These are phyloP conservation scores for Rhodotorula sp. DNA, from an alignment of 1,284 basidiomycete species.

Conservation along the genomic window DNA sequence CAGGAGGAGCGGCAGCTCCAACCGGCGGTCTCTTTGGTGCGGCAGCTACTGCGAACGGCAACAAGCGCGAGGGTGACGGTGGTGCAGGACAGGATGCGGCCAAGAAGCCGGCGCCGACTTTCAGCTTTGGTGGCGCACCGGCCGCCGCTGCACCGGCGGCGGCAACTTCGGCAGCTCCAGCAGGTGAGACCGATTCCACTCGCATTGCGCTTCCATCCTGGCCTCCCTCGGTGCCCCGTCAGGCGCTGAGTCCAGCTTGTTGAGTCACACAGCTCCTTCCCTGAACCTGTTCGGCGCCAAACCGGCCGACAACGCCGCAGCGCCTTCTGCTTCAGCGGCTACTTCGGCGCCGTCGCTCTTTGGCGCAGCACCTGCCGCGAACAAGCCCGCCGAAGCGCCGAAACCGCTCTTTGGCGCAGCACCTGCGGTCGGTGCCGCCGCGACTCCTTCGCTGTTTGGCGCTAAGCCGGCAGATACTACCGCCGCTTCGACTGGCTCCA, in stretches of 20 bases:
- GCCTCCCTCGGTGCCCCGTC: too few relatives aligned
- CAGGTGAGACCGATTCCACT: not conserved
- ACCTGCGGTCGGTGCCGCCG: conserved; percentile 3
- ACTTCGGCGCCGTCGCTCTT: conserved; percentile 35
- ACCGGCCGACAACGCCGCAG: conserved; percentile 2
- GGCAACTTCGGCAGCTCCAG: conserved; percentile 36
- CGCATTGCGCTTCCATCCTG: not conserved
- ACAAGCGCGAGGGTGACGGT: conserved; percentile 26
- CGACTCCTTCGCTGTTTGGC: conserved; percentile 1
- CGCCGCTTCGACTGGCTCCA: not conserved
- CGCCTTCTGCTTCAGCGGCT: conserved; percentile 16
- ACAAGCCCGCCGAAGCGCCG: conserved; percentile 26
- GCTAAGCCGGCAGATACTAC: not conserved
- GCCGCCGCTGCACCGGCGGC: conserved; percentile 6
- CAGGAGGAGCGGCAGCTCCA: conserved; percentile 3
- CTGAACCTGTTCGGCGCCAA: conserved; percentile 3
- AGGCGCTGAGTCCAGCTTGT: not conserved
- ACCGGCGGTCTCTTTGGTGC: conserved; percentile 25
- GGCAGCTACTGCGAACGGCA: not conserved
- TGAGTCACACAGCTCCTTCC: not conserved
- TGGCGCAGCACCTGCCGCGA: conserved; percentile 42
- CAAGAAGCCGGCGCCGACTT: conserved; percentile 34
- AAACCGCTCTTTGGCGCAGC: conserved; percentile 41
- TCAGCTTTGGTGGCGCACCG: conserved; percentile 15
- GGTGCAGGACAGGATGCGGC: conserved; percentile 2